phyloP scores from a whole-genome alignment of 2,329 filamentous ascomycete genomes.

The Venturia effusa region DNA sequence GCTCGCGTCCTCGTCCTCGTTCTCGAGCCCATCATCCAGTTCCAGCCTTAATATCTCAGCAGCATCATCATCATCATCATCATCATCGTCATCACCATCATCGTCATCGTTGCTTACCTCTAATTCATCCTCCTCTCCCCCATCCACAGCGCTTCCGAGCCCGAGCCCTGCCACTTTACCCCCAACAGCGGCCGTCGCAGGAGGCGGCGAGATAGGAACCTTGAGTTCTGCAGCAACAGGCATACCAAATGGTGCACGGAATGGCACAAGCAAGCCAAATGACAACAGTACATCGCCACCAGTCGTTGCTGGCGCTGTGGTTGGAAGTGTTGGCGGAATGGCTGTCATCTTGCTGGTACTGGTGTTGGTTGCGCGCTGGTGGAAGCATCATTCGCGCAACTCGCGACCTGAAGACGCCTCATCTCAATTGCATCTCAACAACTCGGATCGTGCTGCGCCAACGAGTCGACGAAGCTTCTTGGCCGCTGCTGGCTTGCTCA shows the following conservation, averaged over 20 bases:
- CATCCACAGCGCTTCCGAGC: not conserved
- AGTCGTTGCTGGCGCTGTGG: conserved; percentile 10
- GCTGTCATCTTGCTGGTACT: conserved; percentile 8
- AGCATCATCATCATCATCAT: not conserved
- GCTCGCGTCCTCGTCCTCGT: not conserved
- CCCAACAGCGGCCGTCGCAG: not conserved
- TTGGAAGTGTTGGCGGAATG: conserved; percentile 9
- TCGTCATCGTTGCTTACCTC: not conserved
- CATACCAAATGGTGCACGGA: not conserved
- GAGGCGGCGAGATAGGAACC: not conserved
- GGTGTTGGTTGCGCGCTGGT: conserved; percentile 7
- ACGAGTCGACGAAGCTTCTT: conserved; percentile 8
- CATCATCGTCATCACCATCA: not conserved
- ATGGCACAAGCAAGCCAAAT: not conserved
- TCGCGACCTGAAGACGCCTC: not conserved
- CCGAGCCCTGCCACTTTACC: not conserved
- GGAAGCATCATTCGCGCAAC: conserved; percentile 2
- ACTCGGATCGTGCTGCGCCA: not conserved
- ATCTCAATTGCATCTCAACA: not conserved
- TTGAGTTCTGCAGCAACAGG: not conserved
- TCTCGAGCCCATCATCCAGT: not conserved
- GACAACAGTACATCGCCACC: conserved; percentile 7
- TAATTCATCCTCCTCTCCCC: not conserved
- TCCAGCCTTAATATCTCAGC: not conserved
- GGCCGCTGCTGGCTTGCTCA: conserved; percentile 9